Base-by-base conservation (phyloP, 345 rosid species). In the Excoecaria agallocha region DNA sequence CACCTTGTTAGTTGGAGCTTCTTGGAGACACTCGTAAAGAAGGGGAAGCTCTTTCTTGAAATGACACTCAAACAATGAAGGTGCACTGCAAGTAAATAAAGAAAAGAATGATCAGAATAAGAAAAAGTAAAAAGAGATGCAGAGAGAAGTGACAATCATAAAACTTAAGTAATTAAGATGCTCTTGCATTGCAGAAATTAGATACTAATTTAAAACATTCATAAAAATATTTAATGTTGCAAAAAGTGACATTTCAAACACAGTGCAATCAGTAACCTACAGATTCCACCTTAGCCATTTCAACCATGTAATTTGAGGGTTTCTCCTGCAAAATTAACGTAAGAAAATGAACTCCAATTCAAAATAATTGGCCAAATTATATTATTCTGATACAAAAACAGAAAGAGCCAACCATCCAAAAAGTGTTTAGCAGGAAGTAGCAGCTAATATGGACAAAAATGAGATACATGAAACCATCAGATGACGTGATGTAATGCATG, bases 251-350 rank as follows among this genome's bases (percentile, higher is more conserved):
- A 68, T 15, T 70, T 66, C 77, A 79, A 77, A 71, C 13, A 65
- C 41, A 50, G 67, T 25, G 71, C 74, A 39, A 58, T 58, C 54
- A 76, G 45, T 63, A 70, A 86, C 93, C 85, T 81, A 95, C 99
- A 5, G 96, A 88, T 77, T 88, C 89, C 79, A 91, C 88, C 84
- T 70, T 85, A 1, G 99, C 97, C 99, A 93, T 95, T 85, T 95
- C 99, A 81, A 91, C 98, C 96, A 93, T 86, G 85, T 83, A 95
- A 86, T 41, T 88, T 48, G 94, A 86, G 56, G 94, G 87, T 10
- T 90, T 93, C 81, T 80, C 94, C 99, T 95, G 89, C 78, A 86
- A 76, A 75, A 64, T 24, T 59, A 75, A 78, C n/a, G 41, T 12
- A 48, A 46, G 50, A 20, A 48, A 69, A 41, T 16, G 65, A 52